A percentile compares a stretch with the other conserved stretches of the same genome.
Evolutionary conservation across 345 rosid genomes (phyloP).

Genomic region (Brassica carinata): DNA sequence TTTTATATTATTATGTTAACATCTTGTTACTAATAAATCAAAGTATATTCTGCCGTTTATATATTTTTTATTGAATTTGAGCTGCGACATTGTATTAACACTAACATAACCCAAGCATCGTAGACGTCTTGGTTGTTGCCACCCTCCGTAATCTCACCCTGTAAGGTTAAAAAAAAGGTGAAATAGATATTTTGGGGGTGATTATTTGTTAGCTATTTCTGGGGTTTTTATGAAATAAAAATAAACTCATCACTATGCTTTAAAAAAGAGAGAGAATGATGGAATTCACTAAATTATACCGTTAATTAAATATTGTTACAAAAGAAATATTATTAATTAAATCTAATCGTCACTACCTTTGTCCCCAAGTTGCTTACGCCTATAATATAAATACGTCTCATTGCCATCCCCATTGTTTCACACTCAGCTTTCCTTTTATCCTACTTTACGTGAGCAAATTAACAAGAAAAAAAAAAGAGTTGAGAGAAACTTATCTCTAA

Average conservation of each 20-base stretch:
- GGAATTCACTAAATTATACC: background rate
- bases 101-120: background rate
- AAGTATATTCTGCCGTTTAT: background rate
- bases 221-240: background rate
- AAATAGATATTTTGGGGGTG: background rate
- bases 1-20: background rate
- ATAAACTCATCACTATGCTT: background rate
- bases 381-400: slow-evolving; percentile 27
- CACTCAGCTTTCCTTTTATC: slow-evolving; percentile 16
- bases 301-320: background rate
- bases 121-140: background rate
- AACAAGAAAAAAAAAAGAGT: background rate
- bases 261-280: background rate
- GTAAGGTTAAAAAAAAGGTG: background rate
- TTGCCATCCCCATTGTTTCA: slow-evolving; percentile 28
- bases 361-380: slow-evolving; percentile 36
- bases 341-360: slow-evolving; percentile 23
- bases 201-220: background rate
- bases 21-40: background rate
- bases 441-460: background rate
- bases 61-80: background rate
- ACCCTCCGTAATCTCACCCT: background rate
- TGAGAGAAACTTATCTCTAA: background rate
- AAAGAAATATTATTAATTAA: background rate
- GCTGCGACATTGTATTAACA: background rate